These are phyloP conservation scores for Saccharomycopsis fermentans DNA, from an alignment of 805 yeast species.

Conservation along the genomic window DNA sequence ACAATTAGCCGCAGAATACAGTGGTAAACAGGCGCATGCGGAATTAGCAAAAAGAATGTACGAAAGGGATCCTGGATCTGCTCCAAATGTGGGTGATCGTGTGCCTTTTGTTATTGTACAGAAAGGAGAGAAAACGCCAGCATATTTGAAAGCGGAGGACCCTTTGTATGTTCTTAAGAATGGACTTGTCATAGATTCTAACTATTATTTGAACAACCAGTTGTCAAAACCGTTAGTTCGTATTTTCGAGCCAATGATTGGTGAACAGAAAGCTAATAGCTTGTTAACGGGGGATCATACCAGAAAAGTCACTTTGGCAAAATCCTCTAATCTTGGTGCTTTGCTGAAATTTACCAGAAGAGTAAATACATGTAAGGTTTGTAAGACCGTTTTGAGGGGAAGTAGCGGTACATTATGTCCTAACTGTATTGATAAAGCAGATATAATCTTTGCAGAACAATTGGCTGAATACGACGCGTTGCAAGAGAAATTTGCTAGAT, in stretches of 20 bases:
- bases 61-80: conserved; percentile 94
- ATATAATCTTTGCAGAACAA: conserved; percentile 72
- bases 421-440: conserved; percentile 64
- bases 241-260: conserved; percentile 90
- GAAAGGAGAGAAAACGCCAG: conserved; percentile 69
- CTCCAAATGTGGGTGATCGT: conserved; percentile 95
- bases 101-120: conserved; percentile 92
- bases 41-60: conserved; percentile 93
- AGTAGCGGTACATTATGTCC: conserved; percentile 71
- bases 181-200: conserved; percentile 87
- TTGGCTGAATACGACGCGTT: conserved; percentile 68
- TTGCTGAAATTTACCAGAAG: conserved; percentile 86
- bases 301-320: conserved; percentile 50
- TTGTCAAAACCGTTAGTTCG: conserved; percentile 85
- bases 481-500: conserved; percentile 71
- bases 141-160: conserved; percentile 94
- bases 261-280: conserved; percentile 72
- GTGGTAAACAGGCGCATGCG: conserved; percentile 95
- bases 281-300: conserved; percentile 80
- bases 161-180: conserved; percentile 89
- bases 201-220: conserved; percentile 88
- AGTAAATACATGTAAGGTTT: conserved; percentile 79
- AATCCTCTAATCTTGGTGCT: conserved; percentile 50
- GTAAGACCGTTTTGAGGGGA: conserved; percentile 66
- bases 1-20: conserved; percentile 84